Percentiles rank a stretch among this genome's conserved stretches.
Conservation (phyloP, 2,329 filamentous ascomycete species). For the Alternaria metachromatica region DNA sequence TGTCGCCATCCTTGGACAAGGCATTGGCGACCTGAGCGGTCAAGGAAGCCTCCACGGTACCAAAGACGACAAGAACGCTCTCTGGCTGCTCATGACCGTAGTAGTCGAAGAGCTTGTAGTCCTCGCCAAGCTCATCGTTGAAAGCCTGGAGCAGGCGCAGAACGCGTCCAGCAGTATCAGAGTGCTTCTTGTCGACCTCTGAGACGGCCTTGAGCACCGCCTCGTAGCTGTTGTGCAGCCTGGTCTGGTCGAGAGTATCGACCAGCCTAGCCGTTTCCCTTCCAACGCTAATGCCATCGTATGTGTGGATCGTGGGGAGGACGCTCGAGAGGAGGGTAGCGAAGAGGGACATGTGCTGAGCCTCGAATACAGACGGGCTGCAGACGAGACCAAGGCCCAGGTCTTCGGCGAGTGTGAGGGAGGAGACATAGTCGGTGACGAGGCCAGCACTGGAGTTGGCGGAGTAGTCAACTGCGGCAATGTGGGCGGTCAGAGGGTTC, state of each 20-base stretch:
- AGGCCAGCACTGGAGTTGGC: slow-evolving; percentile 70
- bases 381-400: slow-evolving; percentile 85
- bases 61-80: slow-evolving; percentile 88
- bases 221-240: slow-evolving; percentile 73
- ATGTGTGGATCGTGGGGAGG: slow-evolving; percentile 84
- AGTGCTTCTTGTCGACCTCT: slow-evolving; percentile 70
- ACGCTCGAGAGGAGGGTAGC: slow-evolving; percentile 80
- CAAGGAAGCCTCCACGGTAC: slow-evolving; percentile 87
- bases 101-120: slow-evolving; percentile 95
- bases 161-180: slow-evolving; percentile 75
- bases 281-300: slow-evolving; percentile 83
- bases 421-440: slow-evolving; percentile 84
- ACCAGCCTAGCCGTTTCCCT: slow-evolving; percentile 83
- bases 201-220: slow-evolving; percentile 68
- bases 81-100: slow-evolving; percentile 81
- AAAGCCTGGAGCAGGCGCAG: slow-evolving; percentile 73
- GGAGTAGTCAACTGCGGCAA: slow-evolving; percentile 88
- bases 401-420: slow-evolving; percentile 84
- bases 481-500: slow-evolving; percentile 89
- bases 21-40: slow-evolving; percentile 79
- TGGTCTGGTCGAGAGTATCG: slow-evolving; percentile 76
- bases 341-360: slow-evolving; percentile 94
- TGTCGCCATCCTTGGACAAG: slow-evolving; percentile 74
- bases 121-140: slow-evolving; percentile 91
- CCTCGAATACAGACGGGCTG: slow-evolving; percentile 86